phyloP scores from a whole-genome alignment of 768 basidiomycete genomes.

The Cystobasidium ongulense region DNA sequence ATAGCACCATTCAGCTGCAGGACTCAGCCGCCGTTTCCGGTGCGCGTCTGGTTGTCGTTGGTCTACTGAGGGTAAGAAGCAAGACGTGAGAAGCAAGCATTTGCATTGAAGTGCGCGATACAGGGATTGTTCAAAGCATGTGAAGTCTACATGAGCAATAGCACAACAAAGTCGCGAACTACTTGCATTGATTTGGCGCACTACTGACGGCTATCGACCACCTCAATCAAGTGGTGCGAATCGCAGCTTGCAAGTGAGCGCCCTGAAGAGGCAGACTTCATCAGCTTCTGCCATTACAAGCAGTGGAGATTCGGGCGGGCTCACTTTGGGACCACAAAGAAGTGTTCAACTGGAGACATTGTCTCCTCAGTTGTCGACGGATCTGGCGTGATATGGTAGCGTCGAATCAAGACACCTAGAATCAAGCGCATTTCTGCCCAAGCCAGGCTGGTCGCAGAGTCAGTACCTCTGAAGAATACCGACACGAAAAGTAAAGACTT shows the following conservation, averaged over 20 bases:
- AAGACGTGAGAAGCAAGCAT: too few species aligned
- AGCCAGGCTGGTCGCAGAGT: neutral
- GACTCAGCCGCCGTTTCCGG: too few species aligned
- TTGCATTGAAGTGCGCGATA: too few species aligned
- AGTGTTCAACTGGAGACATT: conserved; percentile 1
- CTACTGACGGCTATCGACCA: too few species aligned
- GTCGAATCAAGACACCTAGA: neutral
- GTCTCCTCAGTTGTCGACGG: neutral
- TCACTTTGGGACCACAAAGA: neutral
- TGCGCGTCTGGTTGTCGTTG: too few species aligned
- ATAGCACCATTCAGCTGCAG: too few species aligned
- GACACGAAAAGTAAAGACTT: neutral
- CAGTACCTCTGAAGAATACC: neutral
- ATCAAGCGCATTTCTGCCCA: conserved; percentile 11
- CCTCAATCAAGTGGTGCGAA: neutral
- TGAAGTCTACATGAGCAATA: too few species aligned
- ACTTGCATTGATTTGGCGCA: too few species aligned
- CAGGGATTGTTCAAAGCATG: too few species aligned
- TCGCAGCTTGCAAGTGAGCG: neutral
- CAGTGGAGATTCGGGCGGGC: neutral
- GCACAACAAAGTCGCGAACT: too few species aligned
- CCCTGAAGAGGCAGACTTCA: neutral
- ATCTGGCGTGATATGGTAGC: neutral
- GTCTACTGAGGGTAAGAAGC: too few species aligned
- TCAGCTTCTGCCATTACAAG: neutral